Evolutionary conservation across 2,329 filamentous ascomycete species (phyloP).

Genomic region (Epichloe baconii): DNA sequence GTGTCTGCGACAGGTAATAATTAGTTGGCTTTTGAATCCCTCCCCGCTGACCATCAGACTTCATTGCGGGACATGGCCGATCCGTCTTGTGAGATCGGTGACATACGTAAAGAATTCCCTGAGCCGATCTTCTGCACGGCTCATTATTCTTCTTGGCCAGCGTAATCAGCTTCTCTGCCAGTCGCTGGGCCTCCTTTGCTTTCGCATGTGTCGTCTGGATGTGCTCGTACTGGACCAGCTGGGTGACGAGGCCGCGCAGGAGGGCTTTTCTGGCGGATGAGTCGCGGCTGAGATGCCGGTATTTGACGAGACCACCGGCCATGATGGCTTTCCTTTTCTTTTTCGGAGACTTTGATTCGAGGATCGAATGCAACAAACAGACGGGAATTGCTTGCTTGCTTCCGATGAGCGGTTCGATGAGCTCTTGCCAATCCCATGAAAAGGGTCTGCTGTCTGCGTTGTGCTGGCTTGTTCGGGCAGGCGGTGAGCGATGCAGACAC

Average conservation of each 20-base stretch:
- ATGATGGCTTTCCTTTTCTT: slow-evolving; percentile 33
- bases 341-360: neutral
- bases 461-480: neutral
- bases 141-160: slow-evolving; percentile 87
- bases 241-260: slow-evolving; percentile 89
- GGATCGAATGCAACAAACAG: neutral
- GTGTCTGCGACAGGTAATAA: slow-evolving; percentile 36
- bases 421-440: neutral
- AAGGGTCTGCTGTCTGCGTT: neutral
- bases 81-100: no score
- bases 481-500: slow-evolving; percentile 2
- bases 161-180: slow-evolving; percentile 91
- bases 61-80: no score
- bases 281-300: slow-evolving; percentile 73
- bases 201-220: slow-evolving; percentile 94
- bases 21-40: neutral
- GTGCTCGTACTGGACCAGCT: slow-evolving; percentile 82
- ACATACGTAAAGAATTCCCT: slow-evolving; percentile 73
- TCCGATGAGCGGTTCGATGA: neutral
- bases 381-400: neutral
- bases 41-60: neutral
- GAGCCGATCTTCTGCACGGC: slow-evolving; percentile 60
- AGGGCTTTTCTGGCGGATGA: slow-evolving; percentile 85
- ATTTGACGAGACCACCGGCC: slow-evolving; percentile 79
- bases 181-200: slow-evolving; percentile 87